Evolutionary conservation across 164 flowering plant species (phyloP).

Genomic region (Brasenia schreberi): DNA sequence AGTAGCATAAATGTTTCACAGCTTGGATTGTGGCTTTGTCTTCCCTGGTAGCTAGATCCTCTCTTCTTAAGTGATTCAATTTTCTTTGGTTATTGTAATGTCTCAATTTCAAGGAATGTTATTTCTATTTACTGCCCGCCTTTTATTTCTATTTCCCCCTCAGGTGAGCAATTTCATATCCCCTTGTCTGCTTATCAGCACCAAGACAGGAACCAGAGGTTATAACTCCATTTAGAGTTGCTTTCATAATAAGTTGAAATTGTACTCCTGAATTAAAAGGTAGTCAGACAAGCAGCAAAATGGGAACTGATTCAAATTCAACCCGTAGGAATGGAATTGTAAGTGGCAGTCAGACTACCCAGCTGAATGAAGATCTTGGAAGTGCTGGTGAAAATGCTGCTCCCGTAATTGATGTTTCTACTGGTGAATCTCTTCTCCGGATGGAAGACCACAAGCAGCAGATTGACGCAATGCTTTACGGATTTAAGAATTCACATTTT

Average conservation of each 20-base stretch:
- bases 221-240: conserved; percentile 91
- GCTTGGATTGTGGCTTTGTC: conserved; percentile 78
- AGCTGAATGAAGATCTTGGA: conserved; percentile 24
- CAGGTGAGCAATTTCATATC: conserved; percentile 92
- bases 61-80: not conserved
- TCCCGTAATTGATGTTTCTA: conserved; percentile 21
- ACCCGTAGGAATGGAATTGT: not conserved
- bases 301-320: conserved; percentile 12
- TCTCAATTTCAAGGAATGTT: not conserved
- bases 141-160: not conserved
- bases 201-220: conserved; percentile 57
- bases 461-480: conserved; percentile 48
- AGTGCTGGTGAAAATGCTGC: not conserved
- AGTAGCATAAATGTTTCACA: conserved; percentile 40
- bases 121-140: not conserved
- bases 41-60: conserved; percentile 59
- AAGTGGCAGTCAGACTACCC: conserved; percentile 14
- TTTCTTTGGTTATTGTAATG: not conserved
- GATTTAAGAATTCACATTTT: conserved; percentile 75
- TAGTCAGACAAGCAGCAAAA: conserved; percentile 29
- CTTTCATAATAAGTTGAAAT: conserved; percentile 78
- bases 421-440: conserved; percentile 74
- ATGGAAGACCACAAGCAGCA: conserved; percentile 70
- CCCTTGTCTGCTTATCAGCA: conserved; percentile 73
- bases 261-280: conserved; percentile 24